Conservation (phyloP, 2,329 filamentous ascomycete genomes). For the Gaeumannomyces tritici region DNA sequence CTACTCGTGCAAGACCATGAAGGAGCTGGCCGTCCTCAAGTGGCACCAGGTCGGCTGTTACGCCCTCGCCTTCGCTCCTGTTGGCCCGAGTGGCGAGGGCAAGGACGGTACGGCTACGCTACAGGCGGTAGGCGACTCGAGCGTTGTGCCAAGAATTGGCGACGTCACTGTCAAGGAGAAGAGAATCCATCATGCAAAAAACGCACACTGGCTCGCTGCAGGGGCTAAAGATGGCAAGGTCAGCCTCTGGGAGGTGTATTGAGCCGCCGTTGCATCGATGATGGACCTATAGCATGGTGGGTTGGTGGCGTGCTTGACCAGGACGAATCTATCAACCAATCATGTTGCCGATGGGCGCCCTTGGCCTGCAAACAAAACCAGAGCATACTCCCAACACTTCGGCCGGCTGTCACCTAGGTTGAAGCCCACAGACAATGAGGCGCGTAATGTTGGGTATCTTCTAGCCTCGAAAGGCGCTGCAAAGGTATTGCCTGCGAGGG, state of each 20-base stretch:
- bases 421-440: too few species aligned
- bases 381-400: too few species aligned
- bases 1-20: constrained; percentile 71
- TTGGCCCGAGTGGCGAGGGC: constrained; percentile 12
- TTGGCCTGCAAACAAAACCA: too few species aligned
- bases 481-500: too few species aligned
- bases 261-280: not conserved
- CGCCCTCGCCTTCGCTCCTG: constrained; percentile 59
- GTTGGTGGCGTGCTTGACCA: not conserved
- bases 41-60: constrained; percentile 91
- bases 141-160: constrained; percentile 15
- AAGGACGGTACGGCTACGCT: not conserved
- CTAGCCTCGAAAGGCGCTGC: too few species aligned
- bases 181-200: constrained; percentile 52
- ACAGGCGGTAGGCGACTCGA: not conserved
- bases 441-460: too few species aligned
- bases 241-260: constrained; percentile 93
- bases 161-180: constrained; percentile 50
- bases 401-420: too few species aligned
- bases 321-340: not conserved
- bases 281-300: not conserved
- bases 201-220: constrained; percentile 79
- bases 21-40: constrained; percentile 83
- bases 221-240: constrained; percentile 94
- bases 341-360: not conserved